Evolutionary conservation across 2,329 filamentous ascomycete species (phyloP), one percentile per base, ranked within the genome.

Genomic region (Fusarium nematophilum): DNA sequence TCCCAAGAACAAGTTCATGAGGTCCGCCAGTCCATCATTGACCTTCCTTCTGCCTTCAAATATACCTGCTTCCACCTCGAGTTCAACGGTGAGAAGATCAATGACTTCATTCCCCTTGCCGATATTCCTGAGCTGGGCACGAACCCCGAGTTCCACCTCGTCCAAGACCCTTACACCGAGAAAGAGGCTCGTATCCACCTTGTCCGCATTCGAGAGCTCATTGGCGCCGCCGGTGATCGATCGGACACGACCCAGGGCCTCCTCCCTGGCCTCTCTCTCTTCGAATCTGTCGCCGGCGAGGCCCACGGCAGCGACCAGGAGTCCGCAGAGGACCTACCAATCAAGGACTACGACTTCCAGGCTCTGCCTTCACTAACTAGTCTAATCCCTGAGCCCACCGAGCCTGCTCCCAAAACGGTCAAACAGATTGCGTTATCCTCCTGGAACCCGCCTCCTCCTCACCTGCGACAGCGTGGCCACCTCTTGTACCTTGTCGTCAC

Each of bases 21-120:
- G 81, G 89, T 99, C 69, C 91, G 95, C 66, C 95, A 98, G 78
- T 94, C 93, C 60, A 91, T 99, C 74, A 93, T 97, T 78, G 95
- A 99, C 78, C 85, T 93, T 43, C 95, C 95, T 5, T 85, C 90
- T 57, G 96, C 94, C 45, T 95, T 97, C 79, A 93, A 96, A 77
- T 97, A 97, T 81, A 96, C 95, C 47, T 99, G 95, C 83, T 99
- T 99, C 81, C 95, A 99, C 79, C 88, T 99, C 70, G 93, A 98
- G 79, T 89, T 93, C 79, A 89, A 91, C 56, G 92, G 92, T 66
- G 82, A 91, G 77, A 90, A 91, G 64, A 90, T 99, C 83, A 98
- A 98, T 76, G 95, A 99, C 77, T 98, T 95, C 70, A 86, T 96
- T 56, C 90, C 96, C 74, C 85, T 99, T 59, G 93, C 92, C 49